phyloP scores from a whole-genome alignment of 1,284 basidiomycete genomes.

The Schizophyllum amplum region DNA sequence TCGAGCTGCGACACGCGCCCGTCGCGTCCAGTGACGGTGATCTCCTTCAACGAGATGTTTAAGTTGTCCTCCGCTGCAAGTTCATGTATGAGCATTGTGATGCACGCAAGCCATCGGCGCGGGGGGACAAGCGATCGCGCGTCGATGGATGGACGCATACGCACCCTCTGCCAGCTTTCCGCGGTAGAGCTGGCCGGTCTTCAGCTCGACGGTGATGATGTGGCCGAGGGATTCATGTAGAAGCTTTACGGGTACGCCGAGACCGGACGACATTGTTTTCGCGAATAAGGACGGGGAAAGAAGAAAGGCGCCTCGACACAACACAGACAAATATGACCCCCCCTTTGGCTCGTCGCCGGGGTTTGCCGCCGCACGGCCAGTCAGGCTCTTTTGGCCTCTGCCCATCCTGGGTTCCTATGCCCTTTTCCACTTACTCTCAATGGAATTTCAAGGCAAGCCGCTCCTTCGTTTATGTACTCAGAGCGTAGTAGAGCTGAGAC shows the following conservation, averaged over 20 bases:
- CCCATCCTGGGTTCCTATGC: too few relatives aligned
- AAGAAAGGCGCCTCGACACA: background rate
- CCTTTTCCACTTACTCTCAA: too few relatives aligned
- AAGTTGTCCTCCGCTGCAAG: conserved; percentile 92
- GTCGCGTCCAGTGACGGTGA: conserved; percentile 96
- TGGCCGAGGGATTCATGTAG: conserved; percentile 94
- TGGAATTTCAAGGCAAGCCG: too few relatives aligned
- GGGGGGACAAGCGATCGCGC: conserved; percentile 1
- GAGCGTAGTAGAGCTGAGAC: too few relatives aligned
- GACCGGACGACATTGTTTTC: conserved; percentile 42
- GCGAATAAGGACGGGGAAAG: background rate
- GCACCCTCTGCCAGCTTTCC: conserved; percentile 95
- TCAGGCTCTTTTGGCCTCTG: too few relatives aligned
- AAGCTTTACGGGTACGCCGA: conserved; percentile 89
- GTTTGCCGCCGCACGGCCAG: too few relatives aligned
- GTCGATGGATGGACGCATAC: conserved; percentile 9
- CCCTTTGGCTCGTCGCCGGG: conserved; percentile 8
- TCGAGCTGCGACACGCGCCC: conserved; percentile 99
- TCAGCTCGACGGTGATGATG: conserved; percentile 95
- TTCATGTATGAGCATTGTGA: conserved; percentile 11
- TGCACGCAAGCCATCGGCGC: conserved; percentile 8
- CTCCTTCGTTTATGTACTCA: too few relatives aligned
- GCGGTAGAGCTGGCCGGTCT: conserved; percentile 94
- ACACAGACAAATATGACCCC: conserved; percentile 18
- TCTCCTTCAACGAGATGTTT: conserved; percentile 94